These are phyloP conservation scores for Clausena lansium DNA, from an alignment of 345 rosid species.

Conservation along the genomic window DNA sequence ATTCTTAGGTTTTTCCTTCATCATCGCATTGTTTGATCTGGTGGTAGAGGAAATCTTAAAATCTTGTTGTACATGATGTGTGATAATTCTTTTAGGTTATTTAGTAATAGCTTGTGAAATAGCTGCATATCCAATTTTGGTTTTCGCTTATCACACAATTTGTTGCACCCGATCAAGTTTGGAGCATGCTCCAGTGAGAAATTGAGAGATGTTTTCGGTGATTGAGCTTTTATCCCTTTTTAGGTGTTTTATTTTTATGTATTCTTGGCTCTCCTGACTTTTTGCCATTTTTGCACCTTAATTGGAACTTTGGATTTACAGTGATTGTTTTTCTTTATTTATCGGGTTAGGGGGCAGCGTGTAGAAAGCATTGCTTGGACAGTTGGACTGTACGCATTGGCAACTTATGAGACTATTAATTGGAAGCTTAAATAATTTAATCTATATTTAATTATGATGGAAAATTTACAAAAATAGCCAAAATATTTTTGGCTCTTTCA, in stretches of 20 bases:
- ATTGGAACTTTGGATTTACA: background rate
- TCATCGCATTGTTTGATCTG: conserved; percentile 18
- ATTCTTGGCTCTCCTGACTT: no score
- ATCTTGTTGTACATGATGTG: conserved; percentile 59
- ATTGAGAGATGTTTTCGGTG: background rate
- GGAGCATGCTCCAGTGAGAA: conserved; percentile 11
- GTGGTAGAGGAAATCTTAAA: conserved; percentile 37
- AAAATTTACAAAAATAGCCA: no score
- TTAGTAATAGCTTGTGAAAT: conserved; percentile 41
- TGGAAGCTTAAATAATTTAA: no score
- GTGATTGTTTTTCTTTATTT: background rate
- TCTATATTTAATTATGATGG: no score
- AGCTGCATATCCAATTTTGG: conserved; percentile 31
- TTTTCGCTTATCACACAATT: conserved; percentile 10
- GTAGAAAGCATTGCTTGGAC: no score
- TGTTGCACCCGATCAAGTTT: conserved; percentile 12
- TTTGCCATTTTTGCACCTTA: background rate
- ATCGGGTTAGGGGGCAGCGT: no score
- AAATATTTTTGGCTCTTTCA: no score
- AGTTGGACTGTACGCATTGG: no score
- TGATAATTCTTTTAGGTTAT: conserved; percentile 44
- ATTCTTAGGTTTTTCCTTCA: conserved; percentile 26
- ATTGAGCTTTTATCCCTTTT: background rate
- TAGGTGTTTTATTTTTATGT: background rate
- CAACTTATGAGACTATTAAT: no score